Conservation (phyloP, 2,329 filamentous ascomycete genomes). For the Monosporascus sp. region DNA sequence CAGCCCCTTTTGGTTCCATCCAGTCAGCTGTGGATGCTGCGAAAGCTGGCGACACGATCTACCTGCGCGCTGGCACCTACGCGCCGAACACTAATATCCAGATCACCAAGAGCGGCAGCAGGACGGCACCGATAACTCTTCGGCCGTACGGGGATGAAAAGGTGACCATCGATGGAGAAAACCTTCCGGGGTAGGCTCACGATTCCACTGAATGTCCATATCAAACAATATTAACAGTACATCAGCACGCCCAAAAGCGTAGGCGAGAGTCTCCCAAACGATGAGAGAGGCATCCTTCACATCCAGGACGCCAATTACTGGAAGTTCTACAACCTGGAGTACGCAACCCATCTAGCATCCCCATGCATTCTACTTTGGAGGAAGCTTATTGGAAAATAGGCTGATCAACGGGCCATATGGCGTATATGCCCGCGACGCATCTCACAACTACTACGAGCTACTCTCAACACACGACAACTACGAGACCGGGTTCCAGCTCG, state of each 20-base stretch:
- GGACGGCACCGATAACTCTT: constrained; percentile 35
- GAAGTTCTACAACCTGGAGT: constrained; percentile 36
- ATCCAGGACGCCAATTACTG: constrained; percentile 40
- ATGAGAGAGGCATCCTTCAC: constrained; percentile 41
- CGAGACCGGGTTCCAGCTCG: constrained; percentile 29
- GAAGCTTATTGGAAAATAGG: neutral
- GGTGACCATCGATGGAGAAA: constrained; percentile 42
- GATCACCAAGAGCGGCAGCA: constrained; percentile 38
- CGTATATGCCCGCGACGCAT: constrained; percentile 29
- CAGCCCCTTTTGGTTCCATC: constrained; percentile 38
- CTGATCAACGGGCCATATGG: constrained; percentile 34
- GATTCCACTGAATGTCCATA: neutral
- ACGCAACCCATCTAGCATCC: neutral
- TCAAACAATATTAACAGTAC: neutral
- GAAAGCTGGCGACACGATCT: constrained; percentile 40
- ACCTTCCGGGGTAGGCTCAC: constrained; percentile 18
- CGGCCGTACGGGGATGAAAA: constrained; percentile 36
- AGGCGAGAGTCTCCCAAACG: constrained; percentile 32
- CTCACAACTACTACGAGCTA: constrained; percentile 32
- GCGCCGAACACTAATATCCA: constrained; percentile 41
- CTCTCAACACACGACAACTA: constrained; percentile 33
- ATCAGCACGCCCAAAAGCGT: constrained; percentile 34
- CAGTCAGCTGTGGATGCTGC: constrained; percentile 41
- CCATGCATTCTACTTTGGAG: too few relatives aligned
- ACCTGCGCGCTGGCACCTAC: constrained; percentile 40